Conservation (phyloP, 2,329 filamentous ascomycete species). For the Stagonosporopsis vannaccii region DNA sequence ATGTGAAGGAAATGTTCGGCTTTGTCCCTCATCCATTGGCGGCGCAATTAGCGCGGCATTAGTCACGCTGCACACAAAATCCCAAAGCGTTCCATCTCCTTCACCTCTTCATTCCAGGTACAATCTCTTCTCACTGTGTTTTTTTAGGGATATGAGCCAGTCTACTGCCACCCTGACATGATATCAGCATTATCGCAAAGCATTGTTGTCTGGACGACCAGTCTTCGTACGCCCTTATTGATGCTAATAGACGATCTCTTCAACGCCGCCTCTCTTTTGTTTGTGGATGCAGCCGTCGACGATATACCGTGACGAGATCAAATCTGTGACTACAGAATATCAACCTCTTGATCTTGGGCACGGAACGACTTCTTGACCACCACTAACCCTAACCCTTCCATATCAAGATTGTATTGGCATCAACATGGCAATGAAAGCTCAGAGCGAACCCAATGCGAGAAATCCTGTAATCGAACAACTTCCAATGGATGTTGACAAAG, state of each 20-base stretch:
- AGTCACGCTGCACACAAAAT: neutral
- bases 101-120: neutral
- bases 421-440: neutral
- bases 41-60: neutral
- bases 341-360: too few species aligned
- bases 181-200: neutral
- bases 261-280: neutral
- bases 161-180: neutral
- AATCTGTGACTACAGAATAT: neutral
- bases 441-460: neutral
- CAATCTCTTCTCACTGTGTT: neutral
- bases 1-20: neutral
- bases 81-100: neutral
- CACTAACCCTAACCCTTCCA: neutral
- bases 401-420: neutral
- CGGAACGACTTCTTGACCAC: neutral
- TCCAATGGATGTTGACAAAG: neutral
- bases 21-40: neutral
- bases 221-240: neutral
- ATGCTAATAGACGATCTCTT: neutral
- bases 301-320: neutral
- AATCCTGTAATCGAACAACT: neutral
- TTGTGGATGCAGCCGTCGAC: neutral
- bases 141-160: neutral
- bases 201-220: neutral